Evolutionary conservation across 306 rosid genomes (phyloP).

Genomic region (Canavalia ensiformis): DNA sequence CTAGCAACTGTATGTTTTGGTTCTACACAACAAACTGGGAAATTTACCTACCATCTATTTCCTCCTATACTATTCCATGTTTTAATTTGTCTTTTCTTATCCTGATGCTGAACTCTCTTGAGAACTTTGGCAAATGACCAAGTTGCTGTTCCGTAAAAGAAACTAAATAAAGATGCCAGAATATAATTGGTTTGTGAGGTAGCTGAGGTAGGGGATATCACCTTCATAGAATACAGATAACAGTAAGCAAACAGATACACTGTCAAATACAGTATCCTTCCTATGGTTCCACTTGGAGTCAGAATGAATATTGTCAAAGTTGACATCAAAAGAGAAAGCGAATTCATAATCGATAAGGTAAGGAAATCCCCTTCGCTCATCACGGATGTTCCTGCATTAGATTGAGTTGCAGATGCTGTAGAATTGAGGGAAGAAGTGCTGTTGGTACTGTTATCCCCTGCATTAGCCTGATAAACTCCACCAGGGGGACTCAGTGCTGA

Average conservation of each 20-base stretch:
- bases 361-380: not conserved
- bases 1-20: not conserved
- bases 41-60: slow-evolving; percentile 26
- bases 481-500: not conserved
- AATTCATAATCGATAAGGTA: not conserved
- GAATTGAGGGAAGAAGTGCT: not conserved
- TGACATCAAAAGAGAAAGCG: not conserved
- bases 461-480: not conserved
- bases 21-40: not conserved
- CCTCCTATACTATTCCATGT: not conserved
- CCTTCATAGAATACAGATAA: not conserved
- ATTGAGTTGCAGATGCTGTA: not conserved
- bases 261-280: not conserved
- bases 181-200: not conserved
- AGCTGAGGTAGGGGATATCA: slow-evolving; percentile 26
- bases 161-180: not conserved
- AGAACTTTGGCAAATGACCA: not conserved
- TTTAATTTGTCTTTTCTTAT: not conserved
- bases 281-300: not conserved
- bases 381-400: not conserved
- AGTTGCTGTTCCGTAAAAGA: not conserved
- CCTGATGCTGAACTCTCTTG: not conserved
- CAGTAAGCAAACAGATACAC: not conserved
- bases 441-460: not conserved
- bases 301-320: not conserved